Base-by-base conservation (phyloP, 768 basidiomycete species). In the Phylloporus sp. region DNA sequence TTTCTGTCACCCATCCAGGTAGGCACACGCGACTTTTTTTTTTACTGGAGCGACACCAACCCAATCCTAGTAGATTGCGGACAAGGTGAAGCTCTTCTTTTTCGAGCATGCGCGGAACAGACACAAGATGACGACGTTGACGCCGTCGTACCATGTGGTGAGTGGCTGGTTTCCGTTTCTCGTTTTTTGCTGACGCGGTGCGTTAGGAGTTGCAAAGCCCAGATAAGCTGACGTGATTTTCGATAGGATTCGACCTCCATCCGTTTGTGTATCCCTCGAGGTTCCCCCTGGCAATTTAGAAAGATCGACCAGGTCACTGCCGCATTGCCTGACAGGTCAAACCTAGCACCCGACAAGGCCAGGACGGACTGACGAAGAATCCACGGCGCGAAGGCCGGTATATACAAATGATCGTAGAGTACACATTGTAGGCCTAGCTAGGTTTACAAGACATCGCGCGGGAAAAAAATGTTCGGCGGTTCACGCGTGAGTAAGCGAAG, bases 61-160 rank as follows among this genome's bases (percentile, higher is more conserved):
- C n/a, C n/a, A n/a, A n/a, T n/a, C n/a, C n/a, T n/a, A n/a, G n/a
- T 6, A 56, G 93, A 92, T 98, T 47, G 96, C 94, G 14, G 86
- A 90, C 56, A 98, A 97, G 72, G 96, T 99, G 59, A 98, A 99
- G 64, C 69, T 82, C 31, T 99, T 99, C 74, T 98, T 90, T 73
- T 95, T 93, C 57, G 92, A 96, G 64, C 83, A 99, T 57, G 96
- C 96, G 0, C 76, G 94, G 43, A 99, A 99, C 65, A 72, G 94
- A 37, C 96, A 98, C 71, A 99, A 99, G 79, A 98, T 99, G 93
- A 95, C 93, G 21, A 95, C 91, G 0, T 62, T 96, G 51, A 96
- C 93, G 3, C 93, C 93, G 1, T 78, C 90, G 2, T 96, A 96
- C 59, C 93, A 96, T 63, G 93, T 93, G 38, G 95, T 86, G 53